Evolutionary conservation across 2,329 filamentous ascomycete species (phyloP), one percentile per base, ranked within the genome.

Genomic region (Fusarium dimerum): DNA sequence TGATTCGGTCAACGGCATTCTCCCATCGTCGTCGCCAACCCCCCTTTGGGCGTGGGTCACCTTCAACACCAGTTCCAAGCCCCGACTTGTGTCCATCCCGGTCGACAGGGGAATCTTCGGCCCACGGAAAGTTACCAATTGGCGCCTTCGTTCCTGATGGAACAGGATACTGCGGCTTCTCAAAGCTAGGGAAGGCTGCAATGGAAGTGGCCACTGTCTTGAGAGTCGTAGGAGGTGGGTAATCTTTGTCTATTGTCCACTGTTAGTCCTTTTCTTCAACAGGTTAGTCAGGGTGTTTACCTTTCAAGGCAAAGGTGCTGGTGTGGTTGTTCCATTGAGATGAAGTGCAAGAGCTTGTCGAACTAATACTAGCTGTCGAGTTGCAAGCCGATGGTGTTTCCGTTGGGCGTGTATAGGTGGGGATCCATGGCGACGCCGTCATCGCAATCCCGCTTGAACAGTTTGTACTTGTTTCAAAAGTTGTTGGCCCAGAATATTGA

Each of bases 91-190:
- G 67, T 30, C 67, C 65, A 45, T 72, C 69, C 6, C 71, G 69
- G 52, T 74, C 70, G 34, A 69, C 51, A 1, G 70, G 70, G 38
- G 66, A 71, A 54, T 67, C 62, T 30, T 66, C 68, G 11, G 69
- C 71, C 71, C 71, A 73, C 2, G 72, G 71, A 26, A 64, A 72
- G 51, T 71, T 68, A 34, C 59, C 54, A 17, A 57, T 52, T 13
- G 55, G 18, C n/a, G 40, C 30, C 2, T 51, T 50, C 36, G 46
- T 55, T 39, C 47, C 57, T 2, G 61, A 64, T 36, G 63, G 60
- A 13, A 51, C 48, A 29, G 65, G 60, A 45, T 60, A 54, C 12
- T 50, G 26, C 11, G 49, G 45, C 36, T 44, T 47, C 20, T 43
- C 43, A 8, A 55, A 57, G 43, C 34, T 18, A 12, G 51, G 51